phyloP scores from a whole-genome alignment of 108 stramenopile species.

The Nitzschia putrida region DNA sequence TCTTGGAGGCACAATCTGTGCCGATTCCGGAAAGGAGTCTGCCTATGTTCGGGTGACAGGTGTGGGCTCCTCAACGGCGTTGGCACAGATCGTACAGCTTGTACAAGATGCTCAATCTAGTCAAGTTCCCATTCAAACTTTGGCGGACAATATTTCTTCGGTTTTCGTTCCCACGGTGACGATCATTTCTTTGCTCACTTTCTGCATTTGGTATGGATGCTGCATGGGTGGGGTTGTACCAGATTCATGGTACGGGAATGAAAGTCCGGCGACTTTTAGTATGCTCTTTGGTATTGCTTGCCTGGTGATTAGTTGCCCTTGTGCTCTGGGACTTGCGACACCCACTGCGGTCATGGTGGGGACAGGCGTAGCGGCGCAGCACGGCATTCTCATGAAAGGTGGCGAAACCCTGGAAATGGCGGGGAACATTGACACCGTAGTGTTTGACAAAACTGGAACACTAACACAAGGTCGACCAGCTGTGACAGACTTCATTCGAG shows the following conservation, averaged over 20 bases:
- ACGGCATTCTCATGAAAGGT: constrained; percentile 97
- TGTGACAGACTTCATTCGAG: constrained; percentile 64
- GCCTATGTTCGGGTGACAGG: constrained; percentile 80
- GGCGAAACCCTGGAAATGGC: constrained; percentile 92
- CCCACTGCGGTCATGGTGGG: constrained; percentile 95
- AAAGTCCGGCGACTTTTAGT: constrained; percentile 44
- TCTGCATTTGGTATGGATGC: constrained; percentile 66
- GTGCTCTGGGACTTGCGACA: constrained; percentile 96
- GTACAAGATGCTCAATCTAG: constrained; percentile 93
- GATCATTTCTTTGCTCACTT: constrained; percentile 66
- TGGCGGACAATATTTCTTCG: constrained; percentile 88
- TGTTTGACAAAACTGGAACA: constrained; percentile 99
- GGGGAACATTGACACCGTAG: constrained; percentile 74
- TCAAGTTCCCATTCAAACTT: constrained; percentile 92
- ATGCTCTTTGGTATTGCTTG: constrained; percentile 78
- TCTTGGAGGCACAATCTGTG: constrained; percentile 69
- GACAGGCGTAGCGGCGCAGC: constrained; percentile 91
- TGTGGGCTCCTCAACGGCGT: constrained; percentile 65
- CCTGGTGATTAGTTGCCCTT: constrained; percentile 96
- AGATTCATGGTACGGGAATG: constrained; percentile 37
- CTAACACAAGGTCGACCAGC: constrained; percentile 87
- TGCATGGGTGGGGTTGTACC: constrained; percentile 39
- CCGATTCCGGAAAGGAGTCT: constrained; percentile 40
- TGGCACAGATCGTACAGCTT: constrained; percentile 82
- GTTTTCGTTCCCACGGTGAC: constrained; percentile 89